Percentiles rank a stretch among this genome's conserved stretches.
These are phyloP conservation scores for Collybia nuda DNA, from an alignment of 768 basidiomycete species.

Conservation along the genomic window DNA sequence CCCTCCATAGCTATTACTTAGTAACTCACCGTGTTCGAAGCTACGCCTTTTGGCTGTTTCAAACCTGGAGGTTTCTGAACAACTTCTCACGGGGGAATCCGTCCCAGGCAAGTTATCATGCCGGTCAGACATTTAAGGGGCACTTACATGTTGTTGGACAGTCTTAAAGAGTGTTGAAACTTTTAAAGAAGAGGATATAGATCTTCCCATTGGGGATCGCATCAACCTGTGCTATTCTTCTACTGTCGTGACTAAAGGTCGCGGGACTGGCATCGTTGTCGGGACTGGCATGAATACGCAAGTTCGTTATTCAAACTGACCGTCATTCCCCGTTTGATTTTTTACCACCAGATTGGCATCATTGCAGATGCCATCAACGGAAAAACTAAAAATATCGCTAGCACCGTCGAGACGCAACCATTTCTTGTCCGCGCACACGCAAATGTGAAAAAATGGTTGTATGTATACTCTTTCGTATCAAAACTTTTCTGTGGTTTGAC, in stretches of 20 bases:
- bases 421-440: slow-evolving; percentile 19
- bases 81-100: slow-evolving; percentile 52
- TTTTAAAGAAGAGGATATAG: slow-evolving; percentile 25
- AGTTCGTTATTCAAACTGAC: slow-evolving; percentile 21
- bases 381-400: slow-evolving; percentile 10
- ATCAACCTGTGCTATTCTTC: slow-evolving; percentile 44
- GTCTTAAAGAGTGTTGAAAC: slow-evolving; percentile 39
- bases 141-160: slow-evolving; percentile 4
- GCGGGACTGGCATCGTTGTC: slow-evolving; percentile 45
- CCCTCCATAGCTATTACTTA: neutral
- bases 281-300: slow-evolving; percentile 55
- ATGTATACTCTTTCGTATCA: slow-evolving; percentile 7
- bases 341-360: slow-evolving; percentile 29
- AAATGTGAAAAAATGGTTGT: slow-evolving; percentile 26
- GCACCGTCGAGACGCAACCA: slow-evolving; percentile 15
- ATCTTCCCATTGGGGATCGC: slow-evolving; percentile 41
- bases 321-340: neutral
- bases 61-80: slow-evolving; percentile 50
- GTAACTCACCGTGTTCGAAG: slow-evolving; percentile 13
- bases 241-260: slow-evolving; percentile 45
- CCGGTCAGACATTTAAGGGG: neutral
- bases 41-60: slow-evolving; percentile 43
- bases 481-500: neutral
- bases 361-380: slow-evolving; percentile 34
- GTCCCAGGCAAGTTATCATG: slow-evolving; percentile 32